phyloP scores from a whole-genome alignment of 306 rosid genomes.

The Gynostemma pentaphyllum region DNA sequence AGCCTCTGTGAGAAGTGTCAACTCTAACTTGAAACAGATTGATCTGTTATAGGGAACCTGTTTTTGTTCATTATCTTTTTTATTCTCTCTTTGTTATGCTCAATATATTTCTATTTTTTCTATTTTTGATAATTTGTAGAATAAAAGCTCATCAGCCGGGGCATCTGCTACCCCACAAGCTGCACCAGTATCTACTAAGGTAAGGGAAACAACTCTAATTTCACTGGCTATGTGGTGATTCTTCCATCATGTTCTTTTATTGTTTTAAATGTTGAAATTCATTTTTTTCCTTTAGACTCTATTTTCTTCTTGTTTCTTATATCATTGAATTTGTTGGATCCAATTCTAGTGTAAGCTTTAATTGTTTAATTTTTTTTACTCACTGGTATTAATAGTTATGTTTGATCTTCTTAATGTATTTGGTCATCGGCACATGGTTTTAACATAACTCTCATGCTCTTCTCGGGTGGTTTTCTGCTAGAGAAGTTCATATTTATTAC shows the following conservation, averaged over 20 bases:
- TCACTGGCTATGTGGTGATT: neutral
- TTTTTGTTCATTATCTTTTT: neutral
- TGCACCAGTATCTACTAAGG: slow-evolving; percentile 39
- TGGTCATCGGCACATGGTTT: neutral
- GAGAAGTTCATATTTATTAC: neutral
- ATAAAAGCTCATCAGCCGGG: slow-evolving; percentile 45
- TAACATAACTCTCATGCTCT: too few relatives aligned
- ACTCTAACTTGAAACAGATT: neutral
- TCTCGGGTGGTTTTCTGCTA: neutral
- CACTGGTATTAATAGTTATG: neutral
- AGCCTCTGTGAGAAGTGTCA: neutral
- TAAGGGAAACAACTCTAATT: slow-evolving; percentile 9
- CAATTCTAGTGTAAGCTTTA: neutral
- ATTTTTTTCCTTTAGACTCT: neutral
- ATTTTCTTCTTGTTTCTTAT: neutral
- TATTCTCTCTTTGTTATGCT: neutral
- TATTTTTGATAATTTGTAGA: slow-evolving; percentile 21
- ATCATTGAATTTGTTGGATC: neutral
- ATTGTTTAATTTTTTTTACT: neutral
- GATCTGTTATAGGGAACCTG: too few relatives aligned
- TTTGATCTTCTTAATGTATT: neutral
- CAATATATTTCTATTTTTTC: neutral
- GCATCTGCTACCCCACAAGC: slow-evolving; percentile 45
- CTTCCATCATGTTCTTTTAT: neutral
- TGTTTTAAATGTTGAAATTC: neutral